Percentiles rank a stretch among this genome's conserved stretches.
phyloP scores from a whole-genome alignment of 768 basidiomycete genomes.

The Boletus tomentosulus region DNA sequence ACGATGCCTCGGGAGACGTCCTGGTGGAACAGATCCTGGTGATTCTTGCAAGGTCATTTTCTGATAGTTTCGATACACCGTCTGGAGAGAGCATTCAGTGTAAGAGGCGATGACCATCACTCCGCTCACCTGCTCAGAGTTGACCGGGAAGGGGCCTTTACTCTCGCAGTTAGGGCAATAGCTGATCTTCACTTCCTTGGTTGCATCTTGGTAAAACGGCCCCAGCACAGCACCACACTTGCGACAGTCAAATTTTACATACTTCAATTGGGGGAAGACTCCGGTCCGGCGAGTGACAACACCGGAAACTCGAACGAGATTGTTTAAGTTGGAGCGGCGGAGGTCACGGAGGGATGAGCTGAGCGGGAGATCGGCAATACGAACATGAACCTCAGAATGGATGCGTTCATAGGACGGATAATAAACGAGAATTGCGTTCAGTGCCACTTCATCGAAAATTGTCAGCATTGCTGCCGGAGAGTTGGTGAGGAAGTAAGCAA shows the following conservation, averaged over 20 bases:
- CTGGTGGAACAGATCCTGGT: slow-evolving; percentile 95
- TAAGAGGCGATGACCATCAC: background rate
- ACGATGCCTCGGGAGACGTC: slow-evolving; percentile 92
- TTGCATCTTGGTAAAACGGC: slow-evolving; percentile 97
- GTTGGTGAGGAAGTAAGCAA: slow-evolving; percentile 97
- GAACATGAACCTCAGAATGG: slow-evolving; percentile 96
- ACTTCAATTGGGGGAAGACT: slow-evolving; percentile 99
- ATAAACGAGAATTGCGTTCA: slow-evolving; percentile 90
- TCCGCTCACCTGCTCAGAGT: slow-evolving; percentile 81
- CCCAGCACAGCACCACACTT: slow-evolving; percentile 94
- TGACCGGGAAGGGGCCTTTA: slow-evolving; percentile 93
- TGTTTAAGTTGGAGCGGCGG: slow-evolving; percentile 88
- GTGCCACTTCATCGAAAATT: slow-evolving; percentile 93
- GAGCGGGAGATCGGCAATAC: slow-evolving; percentile 90
- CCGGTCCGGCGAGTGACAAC: slow-evolving; percentile 95
- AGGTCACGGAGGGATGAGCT: slow-evolving; percentile 90
- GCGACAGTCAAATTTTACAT: slow-evolving; percentile 96
- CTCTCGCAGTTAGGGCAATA: slow-evolving; percentile 94
- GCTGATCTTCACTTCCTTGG: slow-evolving; percentile 88
- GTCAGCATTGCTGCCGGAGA: slow-evolving; percentile 88
- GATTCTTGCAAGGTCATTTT: slow-evolving; percentile 99
- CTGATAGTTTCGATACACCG: slow-evolving; percentile 97
- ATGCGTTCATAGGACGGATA: slow-evolving; percentile 96
- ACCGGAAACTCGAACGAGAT: slow-evolving; percentile 90
- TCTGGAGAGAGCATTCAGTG: slow-evolving; percentile 44